Base-by-base conservation (phyloP, 306 rosid species). In the Cucumis hystrix region DNA sequence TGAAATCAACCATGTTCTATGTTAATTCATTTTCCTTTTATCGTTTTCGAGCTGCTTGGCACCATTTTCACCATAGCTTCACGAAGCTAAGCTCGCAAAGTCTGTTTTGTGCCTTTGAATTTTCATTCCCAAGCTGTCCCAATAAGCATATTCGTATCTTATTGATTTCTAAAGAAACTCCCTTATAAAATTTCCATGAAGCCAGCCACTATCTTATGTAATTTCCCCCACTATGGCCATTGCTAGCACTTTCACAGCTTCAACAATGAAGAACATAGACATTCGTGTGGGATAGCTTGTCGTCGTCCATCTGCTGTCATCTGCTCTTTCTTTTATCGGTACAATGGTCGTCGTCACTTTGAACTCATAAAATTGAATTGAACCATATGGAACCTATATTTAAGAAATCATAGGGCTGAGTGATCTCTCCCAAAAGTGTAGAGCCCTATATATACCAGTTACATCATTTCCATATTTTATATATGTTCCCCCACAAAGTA, bases 361-460 rank as follows among this genome's bases (percentile, higher is more conserved):
- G 40, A 70, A 70, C 75, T 45, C 74, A 47, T 45, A 70, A 70
- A 70, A 70, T 28, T 72, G 25, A 51, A 51, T 60, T 30, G 61
- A 51, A 49, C 76, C 43, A 51, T 47, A 72, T 10, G 60, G 76
- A 72, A 72, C 76, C 76, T 72, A 73, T 72, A 73, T 73, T 51
- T 54, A 52, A 73, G 77, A 73, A 73, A 73, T 30, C 49, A 18
- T 73, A 73, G 47, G 49, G 61, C 59, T 17, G 59, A 51, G 63
- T 73, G 49, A 73, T 30, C 77, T 30, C 77, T 73, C 40, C 63
- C 62, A 73, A 28, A 51, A 49, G 62, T 54, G 61, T 51, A 30
- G 77, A 51, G 62, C 49, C 60, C 13, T 25, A 21, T 70, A 70
- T 25, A 21, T 70, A 70, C 12, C 57, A 47, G 39, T 73, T 16